Evolutionary conservation across 371 early-diverging fungal genomes (phyloP), one percentile per base, ranked within the genome.

Genomic region (Lichtheimia corymbifera): DNA sequence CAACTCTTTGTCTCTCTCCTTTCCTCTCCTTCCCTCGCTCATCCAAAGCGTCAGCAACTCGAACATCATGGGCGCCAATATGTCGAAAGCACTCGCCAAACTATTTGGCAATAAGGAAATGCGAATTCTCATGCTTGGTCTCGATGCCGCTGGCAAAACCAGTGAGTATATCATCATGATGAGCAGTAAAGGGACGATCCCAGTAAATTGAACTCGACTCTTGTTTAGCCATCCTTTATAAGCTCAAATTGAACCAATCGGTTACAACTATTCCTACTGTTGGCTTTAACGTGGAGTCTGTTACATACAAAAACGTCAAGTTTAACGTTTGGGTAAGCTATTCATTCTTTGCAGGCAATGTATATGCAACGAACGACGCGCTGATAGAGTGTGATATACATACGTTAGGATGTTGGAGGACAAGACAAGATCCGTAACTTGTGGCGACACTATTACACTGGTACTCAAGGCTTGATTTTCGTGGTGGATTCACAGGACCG

Each of bases 121-220:
- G 86, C 91, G 92, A 71, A 89, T 97, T 59, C 79, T 96, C 14
- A 92, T 96, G 88, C 82, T 95, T 35, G 97, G 97, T 53, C 79
- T 94, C 50, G 96, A 97, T 80, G 93, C 93, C 58, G 93, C 96
- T 49, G 97, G 97, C 59, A 97, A 97, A 83, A 97, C 95, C 64
- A 94, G 91, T 85, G 88, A 74, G 77, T 72, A 76, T 63, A 13
- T 5, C 49, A 24, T 47, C 35, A 18, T 50, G 56, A 55, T 17
- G 17, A 7, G 22, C 42, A 42, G 22, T 50, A 30, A 49, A 25
- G 35, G 24, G n/a, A 17, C 24, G 15, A 28, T 18, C 28, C 18
- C 53, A 18, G 24, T 7, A 22, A 27, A 22, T 17, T 22, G 22
- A 47, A n/a, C 47, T 47, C 53, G 53, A 52, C n/a, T 22, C 5